phyloP scores from a whole-genome alignment of 306 rosid species.

The Macrotyloma uniflorum region DNA sequence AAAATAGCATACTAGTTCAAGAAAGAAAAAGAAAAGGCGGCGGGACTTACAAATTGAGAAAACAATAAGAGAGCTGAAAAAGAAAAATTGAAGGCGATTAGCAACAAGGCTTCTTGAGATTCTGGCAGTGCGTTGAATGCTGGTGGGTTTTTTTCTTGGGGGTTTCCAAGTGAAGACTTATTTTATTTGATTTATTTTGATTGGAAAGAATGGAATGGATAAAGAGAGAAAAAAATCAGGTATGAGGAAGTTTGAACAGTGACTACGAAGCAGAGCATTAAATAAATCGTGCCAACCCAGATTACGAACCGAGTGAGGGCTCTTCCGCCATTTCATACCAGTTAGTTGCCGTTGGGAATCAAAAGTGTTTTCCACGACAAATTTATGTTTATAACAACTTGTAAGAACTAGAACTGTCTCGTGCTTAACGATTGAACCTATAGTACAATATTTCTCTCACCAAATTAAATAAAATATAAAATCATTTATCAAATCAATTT shows the following conservation, averaged over 20 bases:
- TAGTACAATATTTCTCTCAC: no score
- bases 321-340: background rate
- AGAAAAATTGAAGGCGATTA: background rate
- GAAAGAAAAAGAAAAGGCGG: background rate
- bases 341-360: background rate
- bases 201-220: background rate
- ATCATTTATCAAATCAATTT: no score
- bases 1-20: background rate
- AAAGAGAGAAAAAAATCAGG: background rate
- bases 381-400: background rate
- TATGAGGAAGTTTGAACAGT: background rate
- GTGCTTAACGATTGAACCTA: no score
- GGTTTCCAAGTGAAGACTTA: conserved; percentile 38
- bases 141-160: conserved; percentile 25
- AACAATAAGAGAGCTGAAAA: background rate
- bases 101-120: background rate
- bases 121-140: conserved; percentile 17
- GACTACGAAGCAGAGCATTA: background rate
- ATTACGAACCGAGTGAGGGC: background rate
- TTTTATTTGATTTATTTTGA: background rate
- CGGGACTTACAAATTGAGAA: conserved; percentile 49
- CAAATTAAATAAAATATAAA: no score
- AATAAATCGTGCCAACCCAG: conserved; percentile 43
- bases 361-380: background rate
- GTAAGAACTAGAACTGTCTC: background rate